phyloP scores from a whole-genome alignment of 805 yeast species.

The Candida boidinii region DNA sequence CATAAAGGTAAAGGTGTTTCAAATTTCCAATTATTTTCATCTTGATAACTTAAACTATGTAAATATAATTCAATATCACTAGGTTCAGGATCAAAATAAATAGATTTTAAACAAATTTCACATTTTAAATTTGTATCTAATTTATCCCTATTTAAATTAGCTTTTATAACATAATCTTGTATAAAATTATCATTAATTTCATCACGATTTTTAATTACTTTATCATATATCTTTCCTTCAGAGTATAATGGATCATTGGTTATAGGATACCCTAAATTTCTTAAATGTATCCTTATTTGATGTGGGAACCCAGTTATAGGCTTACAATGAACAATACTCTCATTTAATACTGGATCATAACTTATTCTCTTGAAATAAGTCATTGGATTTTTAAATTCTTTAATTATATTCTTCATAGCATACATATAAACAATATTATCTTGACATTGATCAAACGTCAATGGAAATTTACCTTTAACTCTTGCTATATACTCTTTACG shows the following conservation, averaged over 20 bases:
- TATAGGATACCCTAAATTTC: constrained; percentile 33
- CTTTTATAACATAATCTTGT: constrained; percentile 5
- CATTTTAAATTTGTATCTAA: constrained; percentile 21
- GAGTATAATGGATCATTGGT: constrained; percentile 27
- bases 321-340: constrained; percentile 38
- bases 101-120: constrained; percentile 23
- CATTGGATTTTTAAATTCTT: constrained; percentile 18
- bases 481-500: constrained; percentile 39
- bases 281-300: constrained; percentile 47
- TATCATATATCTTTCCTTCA: background rate
- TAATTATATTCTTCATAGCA: constrained; percentile 16
- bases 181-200: constrained; percentile 6
- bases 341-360: constrained; percentile 19
- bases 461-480: constrained; percentile 32
- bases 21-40: constrained; percentile 22
- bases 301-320: constrained; percentile 50
- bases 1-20: constrained; percentile 39
- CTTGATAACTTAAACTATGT: constrained; percentile 35
- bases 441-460: constrained; percentile 13
- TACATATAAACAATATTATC: constrained; percentile 30
- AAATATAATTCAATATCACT: constrained; percentile 31
- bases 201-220: constrained; percentile 1
- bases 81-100: constrained; percentile 23
- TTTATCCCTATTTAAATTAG: constrained; percentile 9
- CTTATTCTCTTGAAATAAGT: constrained; percentile 18